Conservation (phyloP, 306 rosid genomes). For the Pyrus communis region DNA sequence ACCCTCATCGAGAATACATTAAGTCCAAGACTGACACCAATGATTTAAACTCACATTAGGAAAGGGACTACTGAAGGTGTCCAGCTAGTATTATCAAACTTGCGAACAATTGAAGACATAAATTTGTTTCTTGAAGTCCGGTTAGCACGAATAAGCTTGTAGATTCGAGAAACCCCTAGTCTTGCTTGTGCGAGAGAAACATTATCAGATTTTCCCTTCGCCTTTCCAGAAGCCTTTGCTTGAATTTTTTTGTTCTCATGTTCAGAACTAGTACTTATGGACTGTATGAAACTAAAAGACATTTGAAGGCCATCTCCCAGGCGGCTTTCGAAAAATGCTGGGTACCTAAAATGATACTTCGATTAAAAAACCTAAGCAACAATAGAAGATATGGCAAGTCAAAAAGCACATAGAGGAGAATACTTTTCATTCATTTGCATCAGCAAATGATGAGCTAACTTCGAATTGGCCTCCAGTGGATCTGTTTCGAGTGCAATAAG, state of each 20-base stretch:
- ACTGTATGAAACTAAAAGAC: slow-evolving; percentile 78
- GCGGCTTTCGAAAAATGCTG: slow-evolving; percentile 94
- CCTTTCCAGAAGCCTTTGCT: slow-evolving; percentile 40
- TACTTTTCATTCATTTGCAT: slow-evolving; percentile 98
- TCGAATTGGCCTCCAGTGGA: slow-evolving; percentile 72
- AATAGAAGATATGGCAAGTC: slow-evolving; percentile 1
- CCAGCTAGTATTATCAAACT: slow-evolving; percentile 75
- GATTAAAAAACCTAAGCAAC: slow-evolving; percentile 20
- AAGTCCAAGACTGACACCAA: slow-evolving; percentile 10
- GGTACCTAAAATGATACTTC: slow-evolving; percentile 69
- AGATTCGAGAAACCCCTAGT: slow-evolving; percentile 95
- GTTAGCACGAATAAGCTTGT: slow-evolving; percentile 93
- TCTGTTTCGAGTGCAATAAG: slow-evolving; percentile 98
- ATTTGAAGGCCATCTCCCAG: slow-evolving; percentile 98
- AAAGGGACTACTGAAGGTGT: slow-evolving; percentile 60
- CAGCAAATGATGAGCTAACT: slow-evolving; percentile 91
- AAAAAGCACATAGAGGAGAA: slow-evolving; percentile 13
- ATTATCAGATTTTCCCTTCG: slow-evolving; percentile 58
- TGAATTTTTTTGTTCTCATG: slow-evolving; percentile 37
- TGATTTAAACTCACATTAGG: slow-evolving; percentile 57
- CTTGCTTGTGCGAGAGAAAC: slow-evolving; percentile 72
- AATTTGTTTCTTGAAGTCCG: slow-evolving; percentile 89
- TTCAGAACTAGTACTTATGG: slow-evolving; percentile 46
- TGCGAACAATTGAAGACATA: slow-evolving; percentile 88
- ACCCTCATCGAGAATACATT: slow-evolving; percentile 5